Percentiles rank a stretch among this genome's conserved stretches.
Evolutionary conservation across 2,329 filamentous ascomycete genomes (phyloP).

Genomic region (Macroventuria anomochaeta): DNA sequence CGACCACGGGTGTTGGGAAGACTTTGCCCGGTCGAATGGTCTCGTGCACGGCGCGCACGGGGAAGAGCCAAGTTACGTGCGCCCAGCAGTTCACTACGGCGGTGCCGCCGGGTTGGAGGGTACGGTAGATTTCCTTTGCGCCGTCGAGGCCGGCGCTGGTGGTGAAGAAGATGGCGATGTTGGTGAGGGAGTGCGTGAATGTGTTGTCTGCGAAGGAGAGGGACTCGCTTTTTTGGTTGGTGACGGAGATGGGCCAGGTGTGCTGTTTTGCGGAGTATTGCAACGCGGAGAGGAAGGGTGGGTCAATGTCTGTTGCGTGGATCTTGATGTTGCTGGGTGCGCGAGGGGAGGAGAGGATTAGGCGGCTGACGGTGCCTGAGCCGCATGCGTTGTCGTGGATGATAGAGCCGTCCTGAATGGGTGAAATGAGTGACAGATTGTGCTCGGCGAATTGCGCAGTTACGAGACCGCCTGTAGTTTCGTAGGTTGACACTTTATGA

Average conservation of each 20-base stretch:
- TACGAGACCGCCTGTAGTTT: constrained; percentile 37
- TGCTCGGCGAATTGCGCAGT: constrained; percentile 36
- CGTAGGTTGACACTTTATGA: constrained; percentile 38
- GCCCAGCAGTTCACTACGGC: constrained; percentile 50
- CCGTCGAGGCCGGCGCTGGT: constrained; percentile 36
- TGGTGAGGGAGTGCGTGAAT: constrained; percentile 51
- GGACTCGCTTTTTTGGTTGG: constrained; percentile 26
- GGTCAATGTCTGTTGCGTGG: constrained; percentile 42
- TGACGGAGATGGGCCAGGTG: constrained; percentile 33
- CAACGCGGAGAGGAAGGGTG: constrained; percentile 34
- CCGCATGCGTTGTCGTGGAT: constrained; percentile 48
- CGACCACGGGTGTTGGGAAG: constrained; percentile 26
- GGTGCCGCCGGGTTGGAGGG: constrained; percentile 46
- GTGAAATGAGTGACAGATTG: constrained; percentile 36
- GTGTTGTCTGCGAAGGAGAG: constrained; percentile 34
- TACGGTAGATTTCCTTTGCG: constrained; percentile 49
- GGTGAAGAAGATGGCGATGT: constrained; percentile 51
- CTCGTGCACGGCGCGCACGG: constrained; percentile 29
- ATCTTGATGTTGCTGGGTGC: constrained; percentile 26
- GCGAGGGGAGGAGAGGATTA: constrained; percentile 25
- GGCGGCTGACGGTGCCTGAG: constrained; percentile 37
- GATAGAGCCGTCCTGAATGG: constrained; percentile 33
- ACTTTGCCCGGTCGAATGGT: constrained; percentile 26
- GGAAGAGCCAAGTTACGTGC: constrained; percentile 33
- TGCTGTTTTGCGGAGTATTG: constrained; percentile 18